Evolutionary conservation across 805 yeast genomes (phyloP), one percentile per base, ranked within the genome.

Genomic region (Lipomyces japonicus): DNA sequence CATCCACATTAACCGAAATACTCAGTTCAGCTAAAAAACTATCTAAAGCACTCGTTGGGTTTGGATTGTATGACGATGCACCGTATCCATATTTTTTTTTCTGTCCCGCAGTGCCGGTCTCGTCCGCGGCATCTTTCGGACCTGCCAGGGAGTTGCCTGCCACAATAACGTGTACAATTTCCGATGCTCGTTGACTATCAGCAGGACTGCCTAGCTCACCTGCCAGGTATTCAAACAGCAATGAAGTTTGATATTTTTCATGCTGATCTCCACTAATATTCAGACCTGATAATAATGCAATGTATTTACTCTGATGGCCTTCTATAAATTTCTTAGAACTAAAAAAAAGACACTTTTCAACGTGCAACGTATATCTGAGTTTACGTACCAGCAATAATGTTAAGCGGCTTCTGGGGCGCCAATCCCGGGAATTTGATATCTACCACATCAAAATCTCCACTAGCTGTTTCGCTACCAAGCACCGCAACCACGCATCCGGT

Each of bases 401-500:
- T 12, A 16, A 21, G 38, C 10, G 53, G 71, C 5, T 61, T 60
- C 63, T 85, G 95, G 0, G 80, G 79, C 1, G 86, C 73, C 16
- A 77, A 66, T 10, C 75, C 74, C 0, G 97, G 95, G 59, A 80
- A 84, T 1, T 78, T 78, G 1, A 90, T 72, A 63, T 90, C 97
- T 59, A 86, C 78, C 3, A 87, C 86, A 51, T 84, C 86, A 66
- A 93, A 90, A 2, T 82, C 73, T 2, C 97, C 97, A 0, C 89
- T 81, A 40, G 77, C 80, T 6, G 84, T 75, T 64, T 90, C 96
- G 70, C 86, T 81, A 0, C 98, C 98, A 9, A 89, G 65, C 0
- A 89, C 77, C 0, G 91, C 97, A 5, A 89, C 79, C 0, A 90
- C 83, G n/a, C 81, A 76, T 3, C 98, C 98, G 0, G 97, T 93